phyloP scores from a whole-genome alignment of 2,329 filamentous ascomycete species.

The Sporothrix globosa region DNA sequence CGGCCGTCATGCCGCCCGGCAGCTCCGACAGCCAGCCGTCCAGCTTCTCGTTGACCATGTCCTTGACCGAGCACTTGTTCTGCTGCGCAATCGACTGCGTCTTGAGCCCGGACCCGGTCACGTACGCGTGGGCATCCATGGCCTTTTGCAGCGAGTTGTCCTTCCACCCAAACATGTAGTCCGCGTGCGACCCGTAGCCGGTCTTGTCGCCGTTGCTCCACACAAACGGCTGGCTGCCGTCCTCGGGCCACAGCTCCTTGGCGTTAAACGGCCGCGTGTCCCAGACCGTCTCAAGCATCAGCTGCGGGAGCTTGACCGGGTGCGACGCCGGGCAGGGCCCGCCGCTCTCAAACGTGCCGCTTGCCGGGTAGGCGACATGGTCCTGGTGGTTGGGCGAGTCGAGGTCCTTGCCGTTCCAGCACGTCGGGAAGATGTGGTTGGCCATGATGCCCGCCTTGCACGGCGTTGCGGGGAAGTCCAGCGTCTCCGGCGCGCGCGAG shows the following conservation, averaged over 20 bases:
- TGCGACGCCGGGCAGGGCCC: slow-evolving; percentile 53
- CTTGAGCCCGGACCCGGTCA: slow-evolving; percentile 37
- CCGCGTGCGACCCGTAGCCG: slow-evolving; percentile 43
- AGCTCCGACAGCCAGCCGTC: slow-evolving; percentile 42
- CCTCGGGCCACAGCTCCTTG: slow-evolving; percentile 43
- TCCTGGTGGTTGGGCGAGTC: slow-evolving; percentile 49
- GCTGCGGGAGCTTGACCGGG: slow-evolving; percentile 43
- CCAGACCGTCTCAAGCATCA: slow-evolving; percentile 52
- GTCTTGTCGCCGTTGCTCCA: slow-evolving; percentile 39
- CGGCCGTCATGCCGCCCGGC: slow-evolving; percentile 36
- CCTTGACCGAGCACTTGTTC: slow-evolving; percentile 41
- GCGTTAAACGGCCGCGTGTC: slow-evolving; percentile 47
- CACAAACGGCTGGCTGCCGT: slow-evolving; percentile 43
- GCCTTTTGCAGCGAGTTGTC: slow-evolving; percentile 41
- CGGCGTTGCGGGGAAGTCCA: slow-evolving; percentile 46
- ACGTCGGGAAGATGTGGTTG: slow-evolving; percentile 51
- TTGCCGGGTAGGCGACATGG: slow-evolving; percentile 44
- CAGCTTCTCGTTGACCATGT: slow-evolving; percentile 41
- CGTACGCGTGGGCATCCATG: slow-evolving; percentile 23
- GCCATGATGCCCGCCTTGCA: slow-evolving; percentile 51
- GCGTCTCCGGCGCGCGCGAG: slow-evolving; percentile 45
- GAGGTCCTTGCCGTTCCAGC: slow-evolving; percentile 54
- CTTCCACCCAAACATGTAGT: slow-evolving; percentile 45
- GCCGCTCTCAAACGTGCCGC: slow-evolving; percentile 50
- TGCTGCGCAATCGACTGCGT: slow-evolving; percentile 43